phyloP scores from a whole-genome alignment of 768 basidiomycete genomes.

The Macrocybe gigantea region DNA sequence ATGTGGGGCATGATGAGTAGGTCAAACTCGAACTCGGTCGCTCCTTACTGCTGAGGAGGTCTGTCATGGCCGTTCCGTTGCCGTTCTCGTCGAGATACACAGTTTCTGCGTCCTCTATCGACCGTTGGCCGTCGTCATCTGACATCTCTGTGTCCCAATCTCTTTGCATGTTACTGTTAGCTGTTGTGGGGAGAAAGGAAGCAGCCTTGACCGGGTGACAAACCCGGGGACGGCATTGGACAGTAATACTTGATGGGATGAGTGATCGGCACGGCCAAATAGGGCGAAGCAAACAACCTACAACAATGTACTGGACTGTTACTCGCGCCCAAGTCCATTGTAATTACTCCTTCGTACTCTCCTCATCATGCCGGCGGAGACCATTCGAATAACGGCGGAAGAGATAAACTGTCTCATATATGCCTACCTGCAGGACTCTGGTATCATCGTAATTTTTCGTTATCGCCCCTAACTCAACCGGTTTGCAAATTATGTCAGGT shows the following conservation, averaged over 20 bases:
- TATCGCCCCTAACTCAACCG: not conserved
- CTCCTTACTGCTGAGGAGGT: constrained; percentile 21
- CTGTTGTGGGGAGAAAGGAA: constrained; percentile 1
- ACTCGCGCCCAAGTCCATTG: constrained; percentile 4
- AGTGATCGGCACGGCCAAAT: constrained; percentile 11
- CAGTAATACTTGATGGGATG: not conserved
- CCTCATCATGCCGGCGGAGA: constrained; percentile 11
- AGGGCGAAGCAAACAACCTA: not conserved
- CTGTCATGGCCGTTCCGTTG: not conserved
- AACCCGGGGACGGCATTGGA: constrained; percentile 5
- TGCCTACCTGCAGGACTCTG: constrained; percentile 80
- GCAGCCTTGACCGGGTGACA: constrained; percentile 1
- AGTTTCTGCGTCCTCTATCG: no score
- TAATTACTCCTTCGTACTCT: not conserved
- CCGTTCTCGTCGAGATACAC: constrained; percentile 6
- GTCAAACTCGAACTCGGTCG: not conserved
- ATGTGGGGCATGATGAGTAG: not conserved
- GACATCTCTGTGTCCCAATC: constrained; percentile 15
- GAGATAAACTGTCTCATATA: constrained; percentile 84
- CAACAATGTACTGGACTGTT: constrained; percentile 1
- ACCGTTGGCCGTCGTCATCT: constrained; percentile 3
- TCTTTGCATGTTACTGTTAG: constrained; percentile 12
- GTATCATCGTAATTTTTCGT: constrained; percentile 28
- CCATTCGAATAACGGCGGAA: constrained; percentile 67
- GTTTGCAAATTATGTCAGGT: constrained; percentile 33